These are phyloP conservation scores for Parietaria judaica DNA, from an alignment of 306 rosid genomes.

Conservation along the genomic window DNA sequence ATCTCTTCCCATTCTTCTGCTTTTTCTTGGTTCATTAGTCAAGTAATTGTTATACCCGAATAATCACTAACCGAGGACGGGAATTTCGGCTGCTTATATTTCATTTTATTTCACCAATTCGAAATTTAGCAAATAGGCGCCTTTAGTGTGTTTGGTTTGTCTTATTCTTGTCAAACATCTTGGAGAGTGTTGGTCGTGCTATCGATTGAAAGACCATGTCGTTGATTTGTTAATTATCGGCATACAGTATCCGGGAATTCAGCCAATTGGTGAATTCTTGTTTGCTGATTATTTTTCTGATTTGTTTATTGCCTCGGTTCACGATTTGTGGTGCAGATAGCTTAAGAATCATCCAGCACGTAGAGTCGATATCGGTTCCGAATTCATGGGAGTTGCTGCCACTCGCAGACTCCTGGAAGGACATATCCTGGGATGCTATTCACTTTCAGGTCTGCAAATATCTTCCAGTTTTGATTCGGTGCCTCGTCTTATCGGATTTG, in stretches of 20 bases:
- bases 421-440: conserved; percentile 57
- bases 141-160: neutral
- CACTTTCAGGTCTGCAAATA: conserved; percentile 47
- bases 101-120: neutral
- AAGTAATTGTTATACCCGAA: neutral
- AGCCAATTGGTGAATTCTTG: too few relatives aligned
- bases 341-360: conserved; percentile 78
- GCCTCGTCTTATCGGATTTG: neutral
- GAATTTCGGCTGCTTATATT: too few relatives aligned
- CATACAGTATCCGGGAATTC: too few relatives aligned
- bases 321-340: conserved; percentile 40
- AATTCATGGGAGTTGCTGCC: conserved; percentile 46
- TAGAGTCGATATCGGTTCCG: conserved; percentile 52
- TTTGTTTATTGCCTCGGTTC: too few relatives aligned
- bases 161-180: neutral
- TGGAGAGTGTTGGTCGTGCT: neutral
- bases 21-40: conserved; percentile 6
- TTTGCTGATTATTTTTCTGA: too few relatives aligned
- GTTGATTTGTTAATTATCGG: too few relatives aligned
- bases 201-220: neutral
- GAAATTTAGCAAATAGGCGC: neutral
- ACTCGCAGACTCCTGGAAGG: conserved; percentile 54
- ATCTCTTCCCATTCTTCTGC: neutral
- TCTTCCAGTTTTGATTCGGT: conserved; percentile 6
- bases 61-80: too few relatives aligned